Percentiles rank a stretch among this genome's conserved stretches.
Conservation (phyloP, 164 flowering plant species). For the Liriodendron chinense region DNA sequence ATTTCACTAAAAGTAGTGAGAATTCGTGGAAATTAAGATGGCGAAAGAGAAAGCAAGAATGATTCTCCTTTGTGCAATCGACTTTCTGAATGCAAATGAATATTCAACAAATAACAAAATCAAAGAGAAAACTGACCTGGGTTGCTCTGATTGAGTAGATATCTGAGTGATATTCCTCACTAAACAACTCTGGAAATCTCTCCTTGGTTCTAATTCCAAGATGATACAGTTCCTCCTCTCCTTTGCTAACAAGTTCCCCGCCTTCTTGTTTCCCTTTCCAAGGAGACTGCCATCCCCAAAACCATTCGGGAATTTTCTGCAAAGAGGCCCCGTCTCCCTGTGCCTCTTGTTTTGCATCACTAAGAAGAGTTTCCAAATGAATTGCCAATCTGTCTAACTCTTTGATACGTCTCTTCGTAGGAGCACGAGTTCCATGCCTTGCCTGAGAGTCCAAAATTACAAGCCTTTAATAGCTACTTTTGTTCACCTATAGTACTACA, state of each 20-base stretch:
- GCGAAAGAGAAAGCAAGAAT: too few relatives aligned
- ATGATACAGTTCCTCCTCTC: slow-evolving; percentile 78
- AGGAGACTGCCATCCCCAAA: slow-evolving; percentile 80
- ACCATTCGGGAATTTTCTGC: slow-evolving; percentile 66
- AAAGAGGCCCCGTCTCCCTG: slow-evolving; percentile 25
- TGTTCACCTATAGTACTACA: background rate
- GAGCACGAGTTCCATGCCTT: slow-evolving; percentile 95
- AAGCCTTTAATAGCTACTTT: background rate
- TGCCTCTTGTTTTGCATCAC: slow-evolving; percentile 33
- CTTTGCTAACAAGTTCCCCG: slow-evolving; percentile 66
- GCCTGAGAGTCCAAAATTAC: slow-evolving; percentile 41
- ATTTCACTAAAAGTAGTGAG: too few relatives aligned
- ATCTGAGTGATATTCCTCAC: slow-evolving; percentile 80
- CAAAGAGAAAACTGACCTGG: slow-evolving; percentile 42
- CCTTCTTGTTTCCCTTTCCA: slow-evolving; percentile 84
- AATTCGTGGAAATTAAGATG: too few relatives aligned
- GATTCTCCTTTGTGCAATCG: background rate
- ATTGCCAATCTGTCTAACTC: slow-evolving; percentile 58
- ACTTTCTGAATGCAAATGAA: background rate
- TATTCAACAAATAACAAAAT: background rate
- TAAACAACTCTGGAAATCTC: slow-evolving; percentile 55
- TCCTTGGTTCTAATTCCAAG: slow-evolving; percentile 66
- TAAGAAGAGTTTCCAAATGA: slow-evolving; percentile 49
- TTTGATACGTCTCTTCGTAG: slow-evolving; percentile 80
- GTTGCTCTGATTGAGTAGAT: slow-evolving; percentile 66